Base-by-base conservation (phyloP, 306 rosid genomes). In the Dicorynia guianensis region DNA sequence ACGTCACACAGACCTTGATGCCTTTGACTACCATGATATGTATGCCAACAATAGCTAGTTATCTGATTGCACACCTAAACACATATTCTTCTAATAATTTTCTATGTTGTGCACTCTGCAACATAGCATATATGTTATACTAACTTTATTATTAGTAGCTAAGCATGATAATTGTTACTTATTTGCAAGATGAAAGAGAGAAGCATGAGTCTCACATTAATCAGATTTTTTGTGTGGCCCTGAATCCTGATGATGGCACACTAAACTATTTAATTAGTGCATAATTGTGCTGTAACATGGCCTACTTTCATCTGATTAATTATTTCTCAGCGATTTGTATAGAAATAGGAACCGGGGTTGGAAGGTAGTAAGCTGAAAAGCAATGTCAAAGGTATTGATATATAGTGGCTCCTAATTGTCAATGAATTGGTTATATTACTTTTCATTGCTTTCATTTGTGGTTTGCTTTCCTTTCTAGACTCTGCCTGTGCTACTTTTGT, bases 1-100 rank as follows among this genome's bases (percentile, higher is more conserved):
- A n/a, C n/a, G 65, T 83, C 83, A 78, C 70, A 80, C 83, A 78
- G 19, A 18, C 11, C 72, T 74, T 68, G 80, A 78, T 74, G 86
- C 61, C 65, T 78, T 82, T 82, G 86, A 78, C 83, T 34, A 60
- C 47, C 63, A 68, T 78, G 66, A 82, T 77, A 50, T 20, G 63
- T 57, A 2, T 2, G 30, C 2, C 30, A 25, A 25, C 30, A 25
- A 25, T 25, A 25, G 30, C 30, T 25, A n/a, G 61, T n/a, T 33
- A 20, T 63, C 78, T 20, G 61, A 34, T 75, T 61, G 72, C 48
- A 62, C 46, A 25, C 64, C 62, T 66, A 53, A 70, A 58, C 70
- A 40, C 63, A 70, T 81, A 47, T 71, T 47, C 65, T 69, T 11
- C 40, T 38, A 57, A 36, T 64, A 15, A 20, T 64, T 64, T 48